Percentiles rank a stretch among this genome's conserved stretches.
phyloP scores from a whole-genome alignment of 2,329 filamentous ascomycete species.

The Torrubiella hemipterigena region DNA sequence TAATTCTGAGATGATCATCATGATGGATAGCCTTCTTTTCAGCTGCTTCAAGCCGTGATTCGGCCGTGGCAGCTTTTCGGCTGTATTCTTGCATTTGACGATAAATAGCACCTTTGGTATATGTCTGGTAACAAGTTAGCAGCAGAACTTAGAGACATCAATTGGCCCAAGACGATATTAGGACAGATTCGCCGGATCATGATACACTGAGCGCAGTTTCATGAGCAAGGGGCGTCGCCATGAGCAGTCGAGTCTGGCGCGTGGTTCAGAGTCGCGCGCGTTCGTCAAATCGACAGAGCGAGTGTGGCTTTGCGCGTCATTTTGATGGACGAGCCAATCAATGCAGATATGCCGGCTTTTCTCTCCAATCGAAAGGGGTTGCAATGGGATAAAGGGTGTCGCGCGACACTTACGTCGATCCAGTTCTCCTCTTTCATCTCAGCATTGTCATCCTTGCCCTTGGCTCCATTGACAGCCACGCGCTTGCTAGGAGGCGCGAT shows the following conservation, averaged over 20 bases:
- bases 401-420: slow-evolving; percentile 51
- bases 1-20: slow-evolving; percentile 81
- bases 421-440: slow-evolving; percentile 48
- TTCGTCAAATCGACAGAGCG: no score
- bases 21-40: slow-evolving; percentile 70
- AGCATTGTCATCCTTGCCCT: slow-evolving; percentile 40
- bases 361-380: no score
- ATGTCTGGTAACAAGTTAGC: slow-evolving; percentile 19
- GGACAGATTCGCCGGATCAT: no score
- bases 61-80: slow-evolving; percentile 71
- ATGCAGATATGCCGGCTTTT: no score
- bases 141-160: slow-evolving; percentile 3
- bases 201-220: no score
- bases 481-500: slow-evolving; percentile 83
- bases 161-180: not conserved
- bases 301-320: no score
- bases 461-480: slow-evolving; percentile 74
- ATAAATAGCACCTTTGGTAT: slow-evolving; percentile 80
- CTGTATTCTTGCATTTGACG: slow-evolving; percentile 98
- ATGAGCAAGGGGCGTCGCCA: no score
- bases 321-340: no score
- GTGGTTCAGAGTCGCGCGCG: no score
- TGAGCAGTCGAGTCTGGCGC: no score
- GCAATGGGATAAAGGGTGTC: slow-evolving; percentile 14
- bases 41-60: slow-evolving; percentile 69